Conservation (phyloP, 345 rosid species). For the Lepidium didymum region DNA sequence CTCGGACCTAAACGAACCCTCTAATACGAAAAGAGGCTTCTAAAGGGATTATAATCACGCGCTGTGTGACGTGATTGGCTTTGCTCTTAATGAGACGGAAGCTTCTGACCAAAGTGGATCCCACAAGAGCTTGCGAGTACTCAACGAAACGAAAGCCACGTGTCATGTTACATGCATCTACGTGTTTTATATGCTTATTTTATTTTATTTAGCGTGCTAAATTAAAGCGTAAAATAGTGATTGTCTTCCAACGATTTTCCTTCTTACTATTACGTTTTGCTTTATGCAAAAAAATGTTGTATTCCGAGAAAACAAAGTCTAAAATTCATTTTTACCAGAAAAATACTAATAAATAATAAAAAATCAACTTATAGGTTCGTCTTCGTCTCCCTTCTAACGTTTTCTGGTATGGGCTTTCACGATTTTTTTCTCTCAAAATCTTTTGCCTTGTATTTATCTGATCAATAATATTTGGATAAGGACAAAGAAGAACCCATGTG, state of each 20-base stretch:
- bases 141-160: neutral
- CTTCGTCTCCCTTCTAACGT: neutral
- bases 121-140: neutral
- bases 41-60: neutral
- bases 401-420: neutral
- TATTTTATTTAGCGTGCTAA: neutral
- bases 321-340: no score
- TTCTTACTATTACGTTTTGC: no score
- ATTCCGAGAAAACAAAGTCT: no score
- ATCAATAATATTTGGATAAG: constrained; percentile 6
- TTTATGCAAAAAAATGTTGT: no score
- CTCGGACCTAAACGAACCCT: no score
- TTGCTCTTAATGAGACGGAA: neutral
- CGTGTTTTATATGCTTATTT: neutral
- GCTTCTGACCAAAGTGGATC: neutral
- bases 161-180: neutral
- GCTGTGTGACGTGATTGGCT: neutral
- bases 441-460: neutral
- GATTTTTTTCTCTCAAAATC: neutral
- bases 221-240: neutral
- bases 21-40: neutral
- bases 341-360: no score
- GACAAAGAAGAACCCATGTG: neutral
- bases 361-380: neutral
- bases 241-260: neutral